Evolutionary conservation across 805 yeast genomes (phyloP).

Genomic region (Isabelozyma heimii): DNA sequence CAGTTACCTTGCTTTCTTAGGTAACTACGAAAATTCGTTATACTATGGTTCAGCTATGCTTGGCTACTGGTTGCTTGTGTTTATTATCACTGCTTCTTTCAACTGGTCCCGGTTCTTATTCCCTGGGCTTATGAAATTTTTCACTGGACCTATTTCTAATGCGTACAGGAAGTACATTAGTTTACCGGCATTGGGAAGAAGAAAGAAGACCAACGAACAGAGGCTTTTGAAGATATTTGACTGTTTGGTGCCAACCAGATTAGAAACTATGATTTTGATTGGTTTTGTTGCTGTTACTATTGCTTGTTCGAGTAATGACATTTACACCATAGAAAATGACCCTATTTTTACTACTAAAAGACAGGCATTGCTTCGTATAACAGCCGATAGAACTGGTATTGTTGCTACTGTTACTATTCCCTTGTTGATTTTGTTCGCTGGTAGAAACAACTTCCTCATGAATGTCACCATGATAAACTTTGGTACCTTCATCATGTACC

Average conservation of each 20-base stretch:
- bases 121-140: constrained; percentile 8
- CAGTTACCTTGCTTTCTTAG: constrained; percentile 15
- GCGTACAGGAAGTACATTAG: constrained; percentile 12
- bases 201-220: constrained; percentile 17
- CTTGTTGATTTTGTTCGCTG: constrained; percentile 53
- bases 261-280: constrained; percentile 29
- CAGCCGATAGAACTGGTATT: constrained; percentile 55
- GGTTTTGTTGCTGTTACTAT: constrained; percentile 17
- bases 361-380: constrained; percentile 25
- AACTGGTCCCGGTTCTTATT: constrained; percentile 10
- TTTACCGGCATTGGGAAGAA: constrained; percentile 19
- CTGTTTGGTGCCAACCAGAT: constrained; percentile 32
- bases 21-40: constrained; percentile 20
- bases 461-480: constrained; percentile 59
- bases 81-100: constrained; percentile 5
- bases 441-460: constrained; percentile 60
- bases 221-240: constrained; percentile 15
- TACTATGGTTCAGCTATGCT: constrained; percentile 18
- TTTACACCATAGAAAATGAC: constrained; percentile 18
- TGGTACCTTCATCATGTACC: constrained; percentile 41
- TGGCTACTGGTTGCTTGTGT: constrained; percentile 5
- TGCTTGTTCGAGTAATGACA: constrained; percentile 11
- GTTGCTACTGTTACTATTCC: constrained; percentile 48
- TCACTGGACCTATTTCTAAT: constrained; percentile 7
- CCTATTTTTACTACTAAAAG: constrained; percentile 17